Evolutionary conservation across 805 yeast species (phyloP), one percentile per base, ranked within the genome.

Genomic region (Lipomyces anomalus): DNA sequence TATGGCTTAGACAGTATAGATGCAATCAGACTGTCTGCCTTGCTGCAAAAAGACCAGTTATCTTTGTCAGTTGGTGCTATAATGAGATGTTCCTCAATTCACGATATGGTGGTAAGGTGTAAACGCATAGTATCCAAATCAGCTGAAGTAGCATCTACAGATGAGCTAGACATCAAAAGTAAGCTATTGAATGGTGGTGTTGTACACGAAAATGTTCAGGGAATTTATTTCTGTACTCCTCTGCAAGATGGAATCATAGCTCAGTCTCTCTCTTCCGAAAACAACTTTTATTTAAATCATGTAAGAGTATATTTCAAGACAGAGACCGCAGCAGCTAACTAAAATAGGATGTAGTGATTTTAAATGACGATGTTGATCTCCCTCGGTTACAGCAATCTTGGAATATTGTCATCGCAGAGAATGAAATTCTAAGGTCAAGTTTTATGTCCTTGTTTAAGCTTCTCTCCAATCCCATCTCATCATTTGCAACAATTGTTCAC

Each of bases 1-100:
- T 51, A 48, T 32, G 60, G 60, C 4, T 22, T 57, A 22, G 60
- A 57, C 35, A 52, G 57, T 35, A 55, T 57, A 34, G 60, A 56
- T 29, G 52, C 57, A 3, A 55, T 57, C 7, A 24, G 44, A 21
- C 43, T 55, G n/a, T 44, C 56, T 1, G 22, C 57, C 2, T n/a
- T 42, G 28, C 18, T 53, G 17, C 5, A 11, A 13, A 44, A 47
- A 13, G 17, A 21, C n/a, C 44, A 23, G 4, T 18, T 53, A 2
- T 18, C 26, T 6, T 18, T 52, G n/a, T 43, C 53, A 11, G 30
- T 48, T 5, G 38, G 48, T 5, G 23, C 28, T 1, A 48, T 53
- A 18, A 40, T 53, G 47, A 35, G 16, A 39, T 33, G 48, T 42
- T 45, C 56, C 4, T 26, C 56, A 7, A 39, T 40, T 9, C 7